Percentiles rank a stretch among this genome's conserved stretches.
Conservation (phyloP, 768 basidiomycete species). For the Leucosporidium yakuticum region DNA sequence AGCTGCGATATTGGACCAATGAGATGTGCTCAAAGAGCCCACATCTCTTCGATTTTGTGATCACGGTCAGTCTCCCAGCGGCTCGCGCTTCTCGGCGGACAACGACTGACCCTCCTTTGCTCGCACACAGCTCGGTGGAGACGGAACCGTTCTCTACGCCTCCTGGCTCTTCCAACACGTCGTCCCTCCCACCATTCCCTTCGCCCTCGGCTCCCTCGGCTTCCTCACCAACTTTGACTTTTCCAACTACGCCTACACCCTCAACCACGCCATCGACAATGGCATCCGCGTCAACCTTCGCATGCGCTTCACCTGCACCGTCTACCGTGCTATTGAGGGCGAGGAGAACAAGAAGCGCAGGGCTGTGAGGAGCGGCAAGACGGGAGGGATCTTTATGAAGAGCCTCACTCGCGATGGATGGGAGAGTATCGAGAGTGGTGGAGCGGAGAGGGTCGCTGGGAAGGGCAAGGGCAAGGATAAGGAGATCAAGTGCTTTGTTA, state of each 20-base stretch:
- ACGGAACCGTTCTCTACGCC: slow-evolving; percentile 96
- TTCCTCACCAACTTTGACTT: slow-evolving; percentile 98
- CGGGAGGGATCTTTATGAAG: slow-evolving; percentile 96
- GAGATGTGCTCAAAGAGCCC: slow-evolving; percentile 88
- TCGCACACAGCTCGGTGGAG: slow-evolving; percentile 74
- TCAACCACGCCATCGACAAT: slow-evolving; percentile 80
- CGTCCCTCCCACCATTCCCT: slow-evolving; percentile 96
- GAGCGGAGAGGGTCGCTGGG: background rate
- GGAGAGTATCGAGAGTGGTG: slow-evolving; percentile 83
- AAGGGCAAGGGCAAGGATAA: slow-evolving; percentile 62
- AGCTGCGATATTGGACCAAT: slow-evolving; percentile 93
- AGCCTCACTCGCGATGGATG: slow-evolving; percentile 84
- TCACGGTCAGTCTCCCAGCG: slow-evolving; percentile 64
- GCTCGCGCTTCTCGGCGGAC: background rate
- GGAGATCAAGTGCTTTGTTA: slow-evolving; percentile 97
- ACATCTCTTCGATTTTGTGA: slow-evolving; percentile 93
- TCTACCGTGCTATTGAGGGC: slow-evolving; percentile 80
- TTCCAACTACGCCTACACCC: slow-evolving; percentile 69
- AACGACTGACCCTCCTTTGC: background rate
- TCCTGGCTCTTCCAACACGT: slow-evolving; percentile 99
- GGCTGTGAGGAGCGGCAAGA: slow-evolving; percentile 86
- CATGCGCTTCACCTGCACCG: slow-evolving; percentile 98
- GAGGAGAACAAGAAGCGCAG: slow-evolving; percentile 59
- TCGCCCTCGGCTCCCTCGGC: slow-evolving; percentile 92
- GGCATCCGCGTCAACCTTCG: slow-evolving; percentile 96